These are phyloP conservation scores for Kodamaea leandrae DNA, from an alignment of 805 yeast species.

Conservation along the genomic window DNA sequence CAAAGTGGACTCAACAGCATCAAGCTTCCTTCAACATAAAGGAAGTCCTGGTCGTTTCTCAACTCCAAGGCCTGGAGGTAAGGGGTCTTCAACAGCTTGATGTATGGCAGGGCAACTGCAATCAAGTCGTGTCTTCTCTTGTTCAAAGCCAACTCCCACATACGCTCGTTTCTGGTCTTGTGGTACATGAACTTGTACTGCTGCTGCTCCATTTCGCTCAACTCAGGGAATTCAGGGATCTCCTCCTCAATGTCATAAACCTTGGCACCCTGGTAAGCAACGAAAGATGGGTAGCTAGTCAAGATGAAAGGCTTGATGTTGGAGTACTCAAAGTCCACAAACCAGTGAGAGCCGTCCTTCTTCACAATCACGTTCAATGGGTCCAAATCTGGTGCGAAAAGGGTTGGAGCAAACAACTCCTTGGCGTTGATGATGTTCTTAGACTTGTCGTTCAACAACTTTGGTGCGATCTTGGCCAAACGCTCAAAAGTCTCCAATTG, in stretches of 20 bases:
- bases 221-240: constrained; percentile 61
- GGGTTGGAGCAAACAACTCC: constrained; percentile 67
- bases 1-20: constrained; percentile 67
- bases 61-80: constrained; percentile 59
- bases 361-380: constrained; percentile 75
- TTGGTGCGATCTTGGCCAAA: constrained; percentile 53
- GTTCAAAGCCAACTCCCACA: constrained; percentile 80
- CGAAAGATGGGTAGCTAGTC: constrained; percentile 76
- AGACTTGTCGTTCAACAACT: constrained; percentile 54
- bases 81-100: constrained; percentile 67
- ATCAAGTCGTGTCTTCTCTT: constrained; percentile 63
- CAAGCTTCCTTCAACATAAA: constrained; percentile 64
- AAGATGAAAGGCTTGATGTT: constrained; percentile 78
- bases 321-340: constrained; percentile 82
- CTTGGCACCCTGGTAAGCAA: constrained; percentile 85
- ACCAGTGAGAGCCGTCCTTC: constrained; percentile 39
- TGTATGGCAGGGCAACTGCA: constrained; percentile 79
- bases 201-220: constrained; percentile 70
- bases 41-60: constrained; percentile 55
- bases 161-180: constrained; percentile 85
- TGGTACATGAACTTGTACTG: constrained; percentile 84
- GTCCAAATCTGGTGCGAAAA: constrained; percentile 80
- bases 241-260: constrained; percentile 74
- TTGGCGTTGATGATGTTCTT: constrained; percentile 58
- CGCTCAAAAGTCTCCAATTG: constrained; percentile 63